These are phyloP conservation scores for Dendrobium nobile DNA, from an alignment of 106 monocot species.

Conservation along the genomic window DNA sequence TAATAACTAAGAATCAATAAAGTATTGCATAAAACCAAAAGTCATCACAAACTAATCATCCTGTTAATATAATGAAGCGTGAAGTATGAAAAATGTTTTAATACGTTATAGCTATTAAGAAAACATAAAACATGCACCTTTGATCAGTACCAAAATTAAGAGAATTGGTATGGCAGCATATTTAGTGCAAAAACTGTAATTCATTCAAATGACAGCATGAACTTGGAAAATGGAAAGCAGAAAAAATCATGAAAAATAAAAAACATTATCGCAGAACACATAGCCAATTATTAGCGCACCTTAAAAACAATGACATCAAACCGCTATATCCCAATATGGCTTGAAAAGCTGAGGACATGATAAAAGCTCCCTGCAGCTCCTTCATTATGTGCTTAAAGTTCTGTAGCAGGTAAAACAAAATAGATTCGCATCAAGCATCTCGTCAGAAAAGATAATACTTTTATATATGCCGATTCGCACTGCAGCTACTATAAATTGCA, in stretches of 20 bases:
- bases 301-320: constrained; percentile 67
- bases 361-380: constrained; percentile 90
- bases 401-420: constrained; percentile 29
- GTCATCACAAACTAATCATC: too few relatives aligned
- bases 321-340: constrained; percentile 84
- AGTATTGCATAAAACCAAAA: too few relatives aligned
- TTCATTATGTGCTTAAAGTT: constrained; percentile 97
- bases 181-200: not conserved
- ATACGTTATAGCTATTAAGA: too few relatives aligned
- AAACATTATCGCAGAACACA: not conserved
- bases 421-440: not conserved
- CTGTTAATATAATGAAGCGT: too few relatives aligned
- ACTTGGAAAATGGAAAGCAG: not conserved
- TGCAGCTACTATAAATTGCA: not conserved
- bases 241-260: not conserved
- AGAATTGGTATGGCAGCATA: not conserved
- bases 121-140: too few relatives aligned
- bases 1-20: too few relatives aligned
- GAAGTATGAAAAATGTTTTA: too few relatives aligned
- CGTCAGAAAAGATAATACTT: not conserved
- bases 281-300: constrained; percentile 24
- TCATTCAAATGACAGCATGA: not conserved
- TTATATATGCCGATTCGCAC: not conserved
- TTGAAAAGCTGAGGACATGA: constrained; percentile 88
- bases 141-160: not conserved